Conservation (phyloP, 768 basidiomycete genomes). For the Agaricus sinodeliciosus region DNA sequence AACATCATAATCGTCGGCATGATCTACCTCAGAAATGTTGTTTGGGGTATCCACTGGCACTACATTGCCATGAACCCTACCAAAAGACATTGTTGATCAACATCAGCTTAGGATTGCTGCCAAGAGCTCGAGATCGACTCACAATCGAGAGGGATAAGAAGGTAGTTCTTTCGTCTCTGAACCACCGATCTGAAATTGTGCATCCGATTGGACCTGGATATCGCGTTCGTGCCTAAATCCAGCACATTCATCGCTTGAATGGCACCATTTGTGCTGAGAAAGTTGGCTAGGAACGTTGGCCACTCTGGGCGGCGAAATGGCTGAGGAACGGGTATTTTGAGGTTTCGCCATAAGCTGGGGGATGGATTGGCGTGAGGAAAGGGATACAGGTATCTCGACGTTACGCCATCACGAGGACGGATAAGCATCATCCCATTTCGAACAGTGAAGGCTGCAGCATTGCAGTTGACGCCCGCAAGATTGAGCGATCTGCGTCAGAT, state of each 20-base stretch:
- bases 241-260: constrained; percentile 26
- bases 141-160: constrained; percentile 44
- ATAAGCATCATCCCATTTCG: neutral
- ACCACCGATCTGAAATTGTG: neutral
- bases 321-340: neutral
- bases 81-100: neutral
- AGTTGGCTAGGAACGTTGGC: neutral
- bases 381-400: neutral
- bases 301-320: neutral
- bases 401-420: neutral
- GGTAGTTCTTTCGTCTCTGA: constrained; percentile 29
- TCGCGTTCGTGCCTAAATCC: constrained; percentile 30
- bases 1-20: neutral
- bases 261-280: neutral
- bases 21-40: neutral
- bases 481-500: neutral
- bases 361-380: neutral
- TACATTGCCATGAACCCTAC: neutral
- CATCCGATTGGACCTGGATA: constrained; percentile 2
- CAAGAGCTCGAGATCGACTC: neutral
- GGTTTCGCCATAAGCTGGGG: neutral
- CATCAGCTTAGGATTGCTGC: neutral
- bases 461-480: neutral
- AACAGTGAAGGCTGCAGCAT: neutral
- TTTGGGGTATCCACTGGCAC: neutral